phyloP scores from a whole-genome alignment of 139 green algal species.

The Picochlorum sp. region DNA sequence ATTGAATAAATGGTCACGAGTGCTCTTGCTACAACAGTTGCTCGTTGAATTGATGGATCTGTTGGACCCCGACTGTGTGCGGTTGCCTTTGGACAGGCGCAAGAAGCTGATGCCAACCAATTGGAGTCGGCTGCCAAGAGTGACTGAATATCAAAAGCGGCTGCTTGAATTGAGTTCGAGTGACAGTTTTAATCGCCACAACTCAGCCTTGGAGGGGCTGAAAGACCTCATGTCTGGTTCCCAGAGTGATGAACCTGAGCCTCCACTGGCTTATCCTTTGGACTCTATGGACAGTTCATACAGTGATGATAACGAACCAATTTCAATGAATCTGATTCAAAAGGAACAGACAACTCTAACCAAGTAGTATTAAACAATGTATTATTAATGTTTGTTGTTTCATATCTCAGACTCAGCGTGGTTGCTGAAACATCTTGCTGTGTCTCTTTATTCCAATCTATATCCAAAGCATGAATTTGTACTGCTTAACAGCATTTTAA shows the following conservation, averaged over 20 bases:
- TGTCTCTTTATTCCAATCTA: too few relatives aligned
- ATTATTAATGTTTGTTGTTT: too few relatives aligned
- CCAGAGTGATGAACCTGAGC: neutral
- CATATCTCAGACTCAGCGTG: too few relatives aligned
- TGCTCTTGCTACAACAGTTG: conserved; percentile 57
- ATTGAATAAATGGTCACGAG: conserved; percentile 33
- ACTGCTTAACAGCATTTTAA: too few relatives aligned
- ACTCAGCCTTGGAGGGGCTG: conserved; percentile 4
- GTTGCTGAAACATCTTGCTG: too few relatives aligned
- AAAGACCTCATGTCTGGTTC: conserved; percentile 1
- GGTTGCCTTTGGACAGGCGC: conserved; percentile 27
- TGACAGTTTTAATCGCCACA: neutral
- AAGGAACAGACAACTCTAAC: neutral
- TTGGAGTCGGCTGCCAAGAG: conserved; percentile 37
- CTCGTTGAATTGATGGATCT: conserved; percentile 58
- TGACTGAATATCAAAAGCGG: conserved; percentile 23
- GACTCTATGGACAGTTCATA: neutral
- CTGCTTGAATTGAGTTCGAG: conserved; percentile 1
- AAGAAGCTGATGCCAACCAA: conserved; percentile 33
- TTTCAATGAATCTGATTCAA: too few relatives aligned
- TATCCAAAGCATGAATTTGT: too few relatives aligned
- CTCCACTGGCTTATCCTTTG: neutral
- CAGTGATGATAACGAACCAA: neutral
- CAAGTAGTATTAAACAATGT: too few relatives aligned
- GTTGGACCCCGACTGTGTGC: conserved; percentile 48